Evolutionary conservation across 2,329 filamentous ascomycete genomes (phyloP).

Genomic region (Herpotrichia juniperi): DNA sequence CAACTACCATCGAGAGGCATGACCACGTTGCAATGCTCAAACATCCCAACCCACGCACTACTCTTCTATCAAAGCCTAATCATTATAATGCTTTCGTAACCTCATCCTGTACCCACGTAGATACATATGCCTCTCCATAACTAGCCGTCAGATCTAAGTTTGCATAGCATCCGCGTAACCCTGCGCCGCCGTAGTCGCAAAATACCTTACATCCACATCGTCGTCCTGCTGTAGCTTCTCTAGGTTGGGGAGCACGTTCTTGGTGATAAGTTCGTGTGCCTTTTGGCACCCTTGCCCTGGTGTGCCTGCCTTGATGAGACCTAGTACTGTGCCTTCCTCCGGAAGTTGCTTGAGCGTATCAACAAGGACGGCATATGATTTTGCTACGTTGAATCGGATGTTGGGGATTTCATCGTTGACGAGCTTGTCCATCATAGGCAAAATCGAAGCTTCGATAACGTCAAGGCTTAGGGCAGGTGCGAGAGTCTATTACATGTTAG

Average conservation of each 20-base stretch:
- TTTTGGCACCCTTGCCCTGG: constrained; percentile 66
- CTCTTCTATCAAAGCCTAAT: constrained; percentile 27
- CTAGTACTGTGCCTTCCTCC: constrained; percentile 82
- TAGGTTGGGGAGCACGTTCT: constrained; percentile 85
- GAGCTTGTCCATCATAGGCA: constrained; percentile 95
- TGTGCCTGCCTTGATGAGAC: constrained; percentile 79
- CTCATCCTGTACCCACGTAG: constrained; percentile 24
- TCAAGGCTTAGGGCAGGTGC: constrained; percentile 90
- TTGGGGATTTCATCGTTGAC: constrained; percentile 95
- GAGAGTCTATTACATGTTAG: constrained; percentile 70
- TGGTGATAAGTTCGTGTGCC: constrained; percentile 80
- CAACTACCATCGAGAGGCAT: constrained; percentile 23
- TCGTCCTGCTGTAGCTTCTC: constrained; percentile 97
- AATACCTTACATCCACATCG: constrained; percentile 97
- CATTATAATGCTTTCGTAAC: constrained; percentile 41
- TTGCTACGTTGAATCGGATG: constrained; percentile 99
- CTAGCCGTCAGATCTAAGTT: constrained; percentile 30
- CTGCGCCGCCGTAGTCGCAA: constrained; percentile 85
- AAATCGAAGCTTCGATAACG: constrained; percentile 89
- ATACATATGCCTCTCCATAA: constrained; percentile 6
- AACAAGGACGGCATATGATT: constrained; percentile 91
- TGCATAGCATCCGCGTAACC: constrained; percentile 50
- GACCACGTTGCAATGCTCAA: constrained; percentile 27
- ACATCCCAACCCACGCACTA: constrained; percentile 20
- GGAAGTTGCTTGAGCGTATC: constrained; percentile 91